Evolutionary conservation across 2,329 filamentous ascomycete genomes (phyloP).

Genomic region (Ascochyta koolunga): DNA sequence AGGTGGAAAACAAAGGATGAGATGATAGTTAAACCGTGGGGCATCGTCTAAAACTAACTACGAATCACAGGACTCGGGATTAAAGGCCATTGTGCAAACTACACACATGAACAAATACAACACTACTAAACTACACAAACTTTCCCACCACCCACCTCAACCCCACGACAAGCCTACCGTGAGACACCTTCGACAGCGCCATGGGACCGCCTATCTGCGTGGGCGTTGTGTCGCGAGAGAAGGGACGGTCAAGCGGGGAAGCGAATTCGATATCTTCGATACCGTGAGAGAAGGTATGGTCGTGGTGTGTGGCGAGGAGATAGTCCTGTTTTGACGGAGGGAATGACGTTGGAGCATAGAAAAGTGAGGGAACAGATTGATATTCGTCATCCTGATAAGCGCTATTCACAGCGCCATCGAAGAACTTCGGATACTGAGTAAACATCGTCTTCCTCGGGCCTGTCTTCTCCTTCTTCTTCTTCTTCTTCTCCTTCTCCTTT

Average conservation of each 20-base stretch:
- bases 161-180: too few relatives aligned
- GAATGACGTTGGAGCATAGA: too few relatives aligned
- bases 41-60: too few relatives aligned
- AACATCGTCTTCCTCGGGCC: neutral
- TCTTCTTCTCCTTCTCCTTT: neutral
- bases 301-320: neutral
- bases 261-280: constrained; percentile 6
- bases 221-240: too few relatives aligned
- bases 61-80: too few relatives aligned
- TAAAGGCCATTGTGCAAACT: too few relatives aligned
- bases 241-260: constrained; percentile 2
- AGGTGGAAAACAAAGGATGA: too few relatives aligned
- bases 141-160: constrained; percentile 1
- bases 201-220: too few relatives aligned
- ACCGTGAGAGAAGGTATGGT: neutral
- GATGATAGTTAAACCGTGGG: too few relatives aligned
- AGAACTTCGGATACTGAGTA: neutral
- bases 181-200: too few relatives aligned
- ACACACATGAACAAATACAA: too few relatives aligned
- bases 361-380: too few relatives aligned
- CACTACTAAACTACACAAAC: neutral
- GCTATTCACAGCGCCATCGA: constrained; percentile 1
- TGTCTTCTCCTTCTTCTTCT: neutral
- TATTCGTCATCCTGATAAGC: neutral
- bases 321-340: neutral